Percentiles rank a stretch among this genome's conserved stretches.
Conservation (phyloP, 495 filamentous ascomycete species). For the Immersiella caudata region DNA sequence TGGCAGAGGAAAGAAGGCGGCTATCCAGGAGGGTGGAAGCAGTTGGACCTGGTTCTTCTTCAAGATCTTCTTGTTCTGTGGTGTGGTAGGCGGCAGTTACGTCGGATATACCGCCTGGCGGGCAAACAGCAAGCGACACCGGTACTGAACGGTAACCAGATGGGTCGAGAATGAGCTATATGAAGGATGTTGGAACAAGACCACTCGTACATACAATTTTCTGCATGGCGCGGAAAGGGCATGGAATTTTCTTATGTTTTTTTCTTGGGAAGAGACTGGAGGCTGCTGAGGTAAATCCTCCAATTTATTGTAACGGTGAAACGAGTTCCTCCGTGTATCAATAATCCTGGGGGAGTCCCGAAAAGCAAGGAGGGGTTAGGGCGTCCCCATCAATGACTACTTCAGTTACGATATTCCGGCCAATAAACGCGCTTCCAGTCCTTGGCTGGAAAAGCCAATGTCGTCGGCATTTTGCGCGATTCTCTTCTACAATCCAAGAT, state of each 20-base stretch:
- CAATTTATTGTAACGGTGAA: constrained; percentile 6
- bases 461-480: not conserved
- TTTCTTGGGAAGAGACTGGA: constrained; percentile 8
- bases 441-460: not conserved
- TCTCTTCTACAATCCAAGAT: too few relatives aligned
- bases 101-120: constrained; percentile 84
- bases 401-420: constrained; percentile 4
- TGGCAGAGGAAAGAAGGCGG: constrained; percentile 43
- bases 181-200: constrained; percentile 2
- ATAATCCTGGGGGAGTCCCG: constrained; percentile 11
- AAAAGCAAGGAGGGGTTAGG: constrained; percentile 10
- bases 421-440: constrained; percentile 7
- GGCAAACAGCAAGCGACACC: constrained; percentile 66
- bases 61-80: constrained; percentile 76
- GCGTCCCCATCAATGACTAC: constrained; percentile 10
- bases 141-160: constrained; percentile 61
- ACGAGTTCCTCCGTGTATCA: constrained; percentile 20
- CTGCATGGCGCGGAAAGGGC: constrained; percentile 26
- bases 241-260: constrained; percentile 15
- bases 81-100: constrained; percentile 72
- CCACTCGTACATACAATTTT: constrained; percentile 27
- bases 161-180: not conserved
- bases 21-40: constrained; percentile 54
- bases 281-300: not conserved
- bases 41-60: constrained; percentile 94